These are phyloP conservation scores for Typha latifolia DNA, from an alignment of 176 grass and related monocot species.

Conservation along the genomic window DNA sequence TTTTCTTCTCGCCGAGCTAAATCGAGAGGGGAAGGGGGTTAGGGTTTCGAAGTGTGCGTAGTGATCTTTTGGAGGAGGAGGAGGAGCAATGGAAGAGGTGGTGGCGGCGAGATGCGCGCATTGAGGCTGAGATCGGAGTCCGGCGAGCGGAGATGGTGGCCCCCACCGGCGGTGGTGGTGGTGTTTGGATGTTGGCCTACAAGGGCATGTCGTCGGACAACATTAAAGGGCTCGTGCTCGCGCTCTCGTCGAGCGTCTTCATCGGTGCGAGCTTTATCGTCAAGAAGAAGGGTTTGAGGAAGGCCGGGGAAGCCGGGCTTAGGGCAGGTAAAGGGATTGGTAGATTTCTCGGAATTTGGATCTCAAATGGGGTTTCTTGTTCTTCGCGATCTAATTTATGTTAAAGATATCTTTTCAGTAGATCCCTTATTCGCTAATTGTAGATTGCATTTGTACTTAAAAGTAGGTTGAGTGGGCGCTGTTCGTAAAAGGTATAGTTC, in stretches of 20 bases:
- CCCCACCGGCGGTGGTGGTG: conserved; percentile 9
- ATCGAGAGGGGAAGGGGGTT: background rate
- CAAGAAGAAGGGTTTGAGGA: conserved; percentile 71
- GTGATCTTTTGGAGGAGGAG: background rate
- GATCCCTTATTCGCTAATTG: no score
- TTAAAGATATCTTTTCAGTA: no score
- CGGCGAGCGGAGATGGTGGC: conserved; percentile 9
- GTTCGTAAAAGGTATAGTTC: no score
- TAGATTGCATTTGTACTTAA: no score
- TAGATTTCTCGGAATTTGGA: background rate
- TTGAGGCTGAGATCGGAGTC: background rate
- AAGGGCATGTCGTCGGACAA: conserved; percentile 75
- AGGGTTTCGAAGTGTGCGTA: background rate
- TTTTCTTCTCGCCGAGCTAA: background rate
- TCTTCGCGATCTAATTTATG: no score
- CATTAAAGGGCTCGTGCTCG: conserved; percentile 64
- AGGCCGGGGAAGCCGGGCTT: conserved; percentile 60
- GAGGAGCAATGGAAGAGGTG: background rate
- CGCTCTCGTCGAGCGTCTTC: conserved; percentile 73
- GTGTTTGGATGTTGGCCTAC: conserved; percentile 7
- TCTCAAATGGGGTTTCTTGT: background rate
- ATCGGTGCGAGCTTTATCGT: conserved; percentile 70
- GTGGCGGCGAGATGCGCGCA: background rate
- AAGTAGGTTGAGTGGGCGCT: no score
- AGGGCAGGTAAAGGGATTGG: conserved; percentile 48